phyloP scores from a whole-genome alignment of 2,329 filamentous ascomycete genomes.

The Fusarium nisikadoi region DNA sequence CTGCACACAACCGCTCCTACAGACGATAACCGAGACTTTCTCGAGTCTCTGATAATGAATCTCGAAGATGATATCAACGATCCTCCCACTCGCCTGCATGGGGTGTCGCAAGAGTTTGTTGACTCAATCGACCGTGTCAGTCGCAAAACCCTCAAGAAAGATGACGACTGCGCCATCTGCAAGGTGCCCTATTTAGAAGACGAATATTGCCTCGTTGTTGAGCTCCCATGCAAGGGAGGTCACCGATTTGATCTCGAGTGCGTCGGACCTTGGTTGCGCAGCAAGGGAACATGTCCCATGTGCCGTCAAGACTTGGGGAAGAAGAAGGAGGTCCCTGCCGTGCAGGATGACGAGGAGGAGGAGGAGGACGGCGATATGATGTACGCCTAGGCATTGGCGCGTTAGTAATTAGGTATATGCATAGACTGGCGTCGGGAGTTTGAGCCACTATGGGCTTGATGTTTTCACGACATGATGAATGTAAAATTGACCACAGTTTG shows the following conservation, averaged over 20 bases:
- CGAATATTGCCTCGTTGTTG: slow-evolving; percentile 69
- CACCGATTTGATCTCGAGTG: slow-evolving; percentile 76
- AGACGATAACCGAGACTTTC: slow-evolving; percentile 60
- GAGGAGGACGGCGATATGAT: slow-evolving; percentile 65
- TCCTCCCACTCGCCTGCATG: slow-evolving; percentile 62
- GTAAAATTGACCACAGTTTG: slow-evolving; percentile 4
- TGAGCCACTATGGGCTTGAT: slow-evolving; percentile 22
- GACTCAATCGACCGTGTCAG: slow-evolving; percentile 69
- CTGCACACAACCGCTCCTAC: slow-evolving; percentile 62
- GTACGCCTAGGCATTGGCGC: slow-evolving; percentile 47
- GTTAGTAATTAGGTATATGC: slow-evolving; percentile 11
- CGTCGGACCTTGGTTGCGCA: slow-evolving; percentile 71
- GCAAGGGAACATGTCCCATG: slow-evolving; percentile 73
- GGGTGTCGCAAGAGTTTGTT: slow-evolving; percentile 69
- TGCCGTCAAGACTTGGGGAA: slow-evolving; percentile 69
- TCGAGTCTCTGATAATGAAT: slow-evolving; percentile 58
- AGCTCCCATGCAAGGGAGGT: slow-evolving; percentile 68
- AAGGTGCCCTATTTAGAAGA: slow-evolving; percentile 71
- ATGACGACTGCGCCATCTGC: slow-evolving; percentile 71
- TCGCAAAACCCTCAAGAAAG: slow-evolving; percentile 59
- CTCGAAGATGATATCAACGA: slow-evolving; percentile 63
- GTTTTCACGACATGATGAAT: slow-evolving; percentile 12
- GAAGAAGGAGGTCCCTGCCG: slow-evolving; percentile 60
- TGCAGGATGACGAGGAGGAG: slow-evolving; percentile 61
- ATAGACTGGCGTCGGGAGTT: slow-evolving; percentile 47